phyloP scores from a whole-genome alignment of 148 eudicot species.

The Diospyros lotus region DNA sequence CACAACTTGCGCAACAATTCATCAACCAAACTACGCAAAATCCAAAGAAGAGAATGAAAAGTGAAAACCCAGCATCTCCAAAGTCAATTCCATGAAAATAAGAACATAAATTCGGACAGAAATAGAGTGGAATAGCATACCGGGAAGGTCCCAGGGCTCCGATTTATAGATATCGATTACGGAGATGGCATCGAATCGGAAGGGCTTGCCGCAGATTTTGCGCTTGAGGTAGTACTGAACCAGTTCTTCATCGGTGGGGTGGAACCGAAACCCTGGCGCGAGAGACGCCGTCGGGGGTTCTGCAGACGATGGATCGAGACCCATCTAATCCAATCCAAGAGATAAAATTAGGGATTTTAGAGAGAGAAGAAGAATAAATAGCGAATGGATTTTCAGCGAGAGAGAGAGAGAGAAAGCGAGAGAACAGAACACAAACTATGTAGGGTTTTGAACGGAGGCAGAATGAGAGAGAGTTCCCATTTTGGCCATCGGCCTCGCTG shows the following conservation, averaged over 20 bases:
- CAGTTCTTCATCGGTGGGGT: slow-evolving; percentile 80
- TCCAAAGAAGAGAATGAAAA: not conserved
- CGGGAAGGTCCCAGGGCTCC: slow-evolving; percentile 84
- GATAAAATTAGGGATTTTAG: not conserved
- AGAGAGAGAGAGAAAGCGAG: not conserved
- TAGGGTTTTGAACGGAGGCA: not conserved
- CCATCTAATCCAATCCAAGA: slow-evolving; percentile 2
- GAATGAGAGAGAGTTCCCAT: not conserved
- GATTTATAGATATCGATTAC: slow-evolving; percentile 64
- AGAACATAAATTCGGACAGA: not conserved
- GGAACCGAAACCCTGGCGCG: slow-evolving; percentile 78
- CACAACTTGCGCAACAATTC: too few species aligned
- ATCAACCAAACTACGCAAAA: not conserved
- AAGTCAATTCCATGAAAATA: not conserved
- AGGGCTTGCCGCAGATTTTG: slow-evolving; percentile 49
- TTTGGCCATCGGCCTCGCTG: not conserved
- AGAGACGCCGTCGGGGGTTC: slow-evolving; percentile 22
- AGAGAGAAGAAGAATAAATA: not conserved
- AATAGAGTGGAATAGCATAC: slow-evolving; percentile 21
- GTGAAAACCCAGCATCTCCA: not conserved
- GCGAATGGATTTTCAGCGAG: not conserved
- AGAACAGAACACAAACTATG: too few species aligned
- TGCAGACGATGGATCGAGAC: not conserved
- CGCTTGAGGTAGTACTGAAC: slow-evolving; percentile 61
- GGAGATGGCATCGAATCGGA: slow-evolving; percentile 59